Percentiles rank a stretch among this genome's conserved stretches.
phyloP scores from a whole-genome alignment of 768 basidiomycete genomes.

The Serendipita sp. region DNA sequence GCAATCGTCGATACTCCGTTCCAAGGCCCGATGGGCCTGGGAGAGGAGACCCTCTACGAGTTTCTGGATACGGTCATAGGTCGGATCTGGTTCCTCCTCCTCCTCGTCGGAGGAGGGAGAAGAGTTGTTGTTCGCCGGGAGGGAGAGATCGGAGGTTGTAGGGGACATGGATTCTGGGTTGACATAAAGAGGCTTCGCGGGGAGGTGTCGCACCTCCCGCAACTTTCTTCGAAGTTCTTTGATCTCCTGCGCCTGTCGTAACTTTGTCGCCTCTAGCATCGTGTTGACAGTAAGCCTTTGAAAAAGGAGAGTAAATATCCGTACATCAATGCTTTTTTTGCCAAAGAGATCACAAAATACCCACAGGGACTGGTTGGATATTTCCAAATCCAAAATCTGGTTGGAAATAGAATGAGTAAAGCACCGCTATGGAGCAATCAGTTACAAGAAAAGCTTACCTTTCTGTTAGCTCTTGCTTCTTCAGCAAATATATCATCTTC shows the following conservation, averaged over 20 bases:
- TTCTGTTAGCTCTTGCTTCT: constrained; percentile 76
- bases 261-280: constrained; percentile 63
- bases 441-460: constrained; percentile 32
- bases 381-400: constrained; percentile 88
- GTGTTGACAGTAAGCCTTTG: constrained; percentile 56
- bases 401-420: constrained; percentile 3
- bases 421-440: background rate
- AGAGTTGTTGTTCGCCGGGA: background rate
- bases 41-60: constrained; percentile 1
- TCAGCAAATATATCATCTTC: constrained; percentile 41
- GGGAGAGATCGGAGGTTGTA: background rate
- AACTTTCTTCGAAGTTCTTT: constrained; percentile 68
- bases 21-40: constrained; percentile 1
- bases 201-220: constrained; percentile 47
- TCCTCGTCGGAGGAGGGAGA: background rate
- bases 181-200: background rate
- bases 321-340: background rate
- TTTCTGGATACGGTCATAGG: background rate
- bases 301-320: background rate
- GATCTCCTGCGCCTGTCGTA: constrained; percentile 71
- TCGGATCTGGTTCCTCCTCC: constrained; percentile 4
- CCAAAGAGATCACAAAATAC: background rate
- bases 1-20: background rate
- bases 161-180: background rate
- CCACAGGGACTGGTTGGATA: constrained; percentile 64